Conservation (phyloP, 2,329 filamentous ascomycete genomes). For the Ophiocordyceps camponoti-leonardi region DNA sequence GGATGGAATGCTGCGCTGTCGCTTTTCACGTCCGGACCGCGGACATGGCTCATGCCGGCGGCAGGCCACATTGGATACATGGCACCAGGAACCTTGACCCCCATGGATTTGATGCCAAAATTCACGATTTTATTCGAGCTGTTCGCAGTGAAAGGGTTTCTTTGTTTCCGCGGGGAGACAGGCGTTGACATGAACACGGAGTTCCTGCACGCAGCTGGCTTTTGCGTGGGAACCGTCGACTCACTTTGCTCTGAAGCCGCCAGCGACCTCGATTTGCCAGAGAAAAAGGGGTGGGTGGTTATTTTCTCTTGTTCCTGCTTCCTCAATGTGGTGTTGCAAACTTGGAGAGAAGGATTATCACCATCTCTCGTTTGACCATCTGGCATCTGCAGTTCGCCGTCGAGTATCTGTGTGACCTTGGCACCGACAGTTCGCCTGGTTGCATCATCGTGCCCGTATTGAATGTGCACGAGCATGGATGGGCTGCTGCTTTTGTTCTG, state of each 20-base stretch:
- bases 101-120: conserved; percentile 25
- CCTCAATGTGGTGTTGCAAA: neutral
- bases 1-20: too few species aligned
- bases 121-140: conserved; percentile 14
- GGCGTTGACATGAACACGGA: conserved; percentile 35
- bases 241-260: conserved; percentile 5
- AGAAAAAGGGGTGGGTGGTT: conserved; percentile 25
- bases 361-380: conserved; percentile 7
- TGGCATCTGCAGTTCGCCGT: conserved; percentile 11
- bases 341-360: neutral
- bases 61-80: conserved; percentile 56
- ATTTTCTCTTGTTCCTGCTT: conserved; percentile 11
- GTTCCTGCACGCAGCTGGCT: conserved; percentile 14
- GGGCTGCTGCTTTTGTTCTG: conserved; percentile 23
- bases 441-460: conserved; percentile 35
- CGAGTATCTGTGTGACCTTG: conserved; percentile 46
- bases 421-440: conserved; percentile 32
- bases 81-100: conserved; percentile 46
- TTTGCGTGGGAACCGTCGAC: conserved; percentile 7
- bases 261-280: conserved; percentile 14
- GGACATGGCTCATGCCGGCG: conserved; percentile 44
- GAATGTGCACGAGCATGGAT: conserved; percentile 32
- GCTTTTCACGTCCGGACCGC: conserved; percentile 19
- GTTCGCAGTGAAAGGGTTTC: conserved; percentile 11
- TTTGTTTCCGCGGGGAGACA: conserved; percentile 28